Evolutionary conservation across 331 rosid species (phyloP).

Genomic region (Stylosanthes scabra): DNA sequence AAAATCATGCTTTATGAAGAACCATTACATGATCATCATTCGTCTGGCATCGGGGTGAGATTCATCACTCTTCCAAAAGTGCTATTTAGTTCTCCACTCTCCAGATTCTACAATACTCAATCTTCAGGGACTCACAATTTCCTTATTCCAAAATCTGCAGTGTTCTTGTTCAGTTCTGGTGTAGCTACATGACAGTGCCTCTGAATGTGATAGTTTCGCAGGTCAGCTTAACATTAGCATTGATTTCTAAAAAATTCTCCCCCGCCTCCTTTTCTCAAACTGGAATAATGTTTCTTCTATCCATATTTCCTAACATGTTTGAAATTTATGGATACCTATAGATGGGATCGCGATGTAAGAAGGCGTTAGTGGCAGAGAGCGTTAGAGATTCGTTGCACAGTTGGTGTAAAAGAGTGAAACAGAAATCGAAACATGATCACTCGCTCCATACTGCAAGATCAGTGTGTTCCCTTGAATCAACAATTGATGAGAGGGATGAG

Average conservation of each 20-base stretch:
- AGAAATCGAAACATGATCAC: slow-evolving; percentile 74
- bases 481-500: slow-evolving; percentile 79
- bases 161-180: slow-evolving; percentile 91
- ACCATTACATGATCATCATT: slow-evolving; percentile 72
- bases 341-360: slow-evolving; percentile 93
- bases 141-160: slow-evolving; percentile 54
- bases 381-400: slow-evolving; percentile 93
- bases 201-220: slow-evolving; percentile 85
- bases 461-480: slow-evolving; percentile 77
- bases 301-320: neutral
- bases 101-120: slow-evolving; percentile 20
- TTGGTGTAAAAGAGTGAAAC: slow-evolving; percentile 97
- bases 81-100: neutral
- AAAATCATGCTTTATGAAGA: slow-evolving; percentile 83
- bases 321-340: slow-evolving; percentile 30
- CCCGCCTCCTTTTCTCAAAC: too few relatives aligned
- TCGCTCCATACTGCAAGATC: slow-evolving; percentile 73
- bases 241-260: neutral
- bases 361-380: slow-evolving; percentile 85
- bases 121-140: slow-evolving; percentile 28
- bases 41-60: slow-evolving; percentile 84
- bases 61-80: slow-evolving; percentile 26
- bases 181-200: slow-evolving; percentile 95
- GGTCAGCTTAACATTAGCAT: slow-evolving; percentile 55
- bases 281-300: neutral